Evolutionary conservation across 106 monocot genomes (phyloP).

Genomic region (Alisma plantagoaquatica): DNA sequence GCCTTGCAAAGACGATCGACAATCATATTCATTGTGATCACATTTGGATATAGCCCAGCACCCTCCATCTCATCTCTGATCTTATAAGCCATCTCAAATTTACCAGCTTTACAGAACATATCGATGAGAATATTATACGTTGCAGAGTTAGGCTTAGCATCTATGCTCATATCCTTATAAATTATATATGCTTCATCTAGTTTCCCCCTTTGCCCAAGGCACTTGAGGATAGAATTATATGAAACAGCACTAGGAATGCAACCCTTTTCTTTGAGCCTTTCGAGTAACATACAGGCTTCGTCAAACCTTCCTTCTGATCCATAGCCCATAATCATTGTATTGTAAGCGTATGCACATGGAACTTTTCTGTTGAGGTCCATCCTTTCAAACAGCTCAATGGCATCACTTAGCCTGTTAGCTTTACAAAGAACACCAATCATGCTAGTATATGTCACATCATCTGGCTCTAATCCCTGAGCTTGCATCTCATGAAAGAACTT

Average conservation of each 20-base stretch:
- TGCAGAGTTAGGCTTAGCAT: constrained; percentile 70
- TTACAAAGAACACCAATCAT: constrained; percentile 91
- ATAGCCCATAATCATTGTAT: constrained; percentile 97
- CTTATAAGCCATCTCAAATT: constrained; percentile 54
- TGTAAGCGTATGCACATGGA: constrained; percentile 94
- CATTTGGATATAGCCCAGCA: constrained; percentile 79
- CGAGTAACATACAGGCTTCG: constrained; percentile 64
- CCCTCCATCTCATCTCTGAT: constrained; percentile 56
- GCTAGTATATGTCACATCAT: constrained; percentile 93
- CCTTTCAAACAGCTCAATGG: constrained; percentile 70
- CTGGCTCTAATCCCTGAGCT: constrained; percentile 69
- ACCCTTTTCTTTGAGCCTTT: constrained; percentile 82
- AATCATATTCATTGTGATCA: constrained; percentile 79
- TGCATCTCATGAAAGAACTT: constrained; percentile 97
- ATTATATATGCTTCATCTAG: constrained; percentile 67
- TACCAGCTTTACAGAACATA: constrained; percentile 60
- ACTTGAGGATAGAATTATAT: constrained; percentile 94
- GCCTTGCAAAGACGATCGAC: constrained; percentile 88
- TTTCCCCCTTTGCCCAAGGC: constrained; percentile 67
- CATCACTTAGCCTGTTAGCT: constrained; percentile 58
- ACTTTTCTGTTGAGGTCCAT: constrained; percentile 66
- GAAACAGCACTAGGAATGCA: constrained; percentile 95
- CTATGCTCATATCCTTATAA: constrained; percentile 90
- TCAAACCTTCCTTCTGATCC: constrained; percentile 79
- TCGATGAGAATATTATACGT: constrained; percentile 88